phyloP scores from a whole-genome alignment of 257 asterid species.

The Solanum lycopersicoides region DNA sequence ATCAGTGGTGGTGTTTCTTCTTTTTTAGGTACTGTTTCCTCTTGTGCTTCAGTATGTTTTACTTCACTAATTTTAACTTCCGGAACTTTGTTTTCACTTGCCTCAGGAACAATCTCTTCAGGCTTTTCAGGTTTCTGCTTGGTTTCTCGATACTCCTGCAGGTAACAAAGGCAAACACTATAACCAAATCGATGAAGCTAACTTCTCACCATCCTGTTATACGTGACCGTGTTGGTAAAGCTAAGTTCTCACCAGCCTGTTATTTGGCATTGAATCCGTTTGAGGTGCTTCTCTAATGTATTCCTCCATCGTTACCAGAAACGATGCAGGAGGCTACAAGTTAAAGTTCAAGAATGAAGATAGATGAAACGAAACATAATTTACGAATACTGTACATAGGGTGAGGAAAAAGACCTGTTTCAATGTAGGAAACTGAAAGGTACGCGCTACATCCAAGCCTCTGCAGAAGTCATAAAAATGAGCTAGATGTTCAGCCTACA shows the following conservation, averaged over 20 bases:
- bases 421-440: slow-evolving; percentile 67
- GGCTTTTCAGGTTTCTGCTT: slow-evolving; percentile 27
- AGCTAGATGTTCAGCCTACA: slow-evolving; percentile 75
- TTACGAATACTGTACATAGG: not conserved
- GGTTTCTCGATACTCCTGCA: slow-evolving; percentile 30
- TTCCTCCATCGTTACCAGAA: slow-evolving; percentile 89
- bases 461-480: slow-evolving; percentile 65
- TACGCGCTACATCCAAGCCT: slow-evolving; percentile 64
- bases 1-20: slow-evolving; percentile 18
- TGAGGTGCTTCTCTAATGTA: slow-evolving; percentile 79
- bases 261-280: slow-evolving; percentile 25
- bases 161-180: not conserved
- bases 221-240: not conserved
- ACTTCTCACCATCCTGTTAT: not conserved
- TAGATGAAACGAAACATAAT: not conserved
- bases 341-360: not conserved
- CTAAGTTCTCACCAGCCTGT: slow-evolving; percentile 36
- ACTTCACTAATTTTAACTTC: slow-evolving; percentile 23
- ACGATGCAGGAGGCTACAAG: slow-evolving; percentile 81
- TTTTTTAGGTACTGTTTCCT: slow-evolving; percentile 13
- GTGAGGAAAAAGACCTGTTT: slow-evolving; percentile 45
- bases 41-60: slow-evolving; percentile 2
- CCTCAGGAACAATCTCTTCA: slow-evolving; percentile 15
- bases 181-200: not conserved
- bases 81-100: slow-evolving; percentile 12